Conservation (phyloP, 768 basidiomycete genomes). For the Crepidotus variabilis region DNA sequence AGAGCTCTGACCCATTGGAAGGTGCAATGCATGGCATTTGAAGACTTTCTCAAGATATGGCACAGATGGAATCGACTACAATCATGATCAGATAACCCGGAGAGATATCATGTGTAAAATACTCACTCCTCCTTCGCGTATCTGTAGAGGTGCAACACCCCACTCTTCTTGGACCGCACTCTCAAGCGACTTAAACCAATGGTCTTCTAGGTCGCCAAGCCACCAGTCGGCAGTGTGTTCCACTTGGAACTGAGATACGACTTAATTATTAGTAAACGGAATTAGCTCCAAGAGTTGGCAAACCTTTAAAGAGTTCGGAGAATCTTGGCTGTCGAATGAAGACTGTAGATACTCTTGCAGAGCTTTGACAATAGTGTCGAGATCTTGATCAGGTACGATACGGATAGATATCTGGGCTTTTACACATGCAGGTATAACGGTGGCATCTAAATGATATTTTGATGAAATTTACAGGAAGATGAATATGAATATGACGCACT, state of each 20-base stretch:
- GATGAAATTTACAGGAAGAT: not conserved
- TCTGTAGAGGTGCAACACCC: conserved; percentile 80
- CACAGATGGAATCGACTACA: conserved; percentile 88
- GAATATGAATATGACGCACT: conserved; percentile 41
- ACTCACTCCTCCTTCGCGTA: conserved; percentile 90
- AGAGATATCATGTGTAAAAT: not conserved
- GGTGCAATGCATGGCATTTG: conserved; percentile 82
- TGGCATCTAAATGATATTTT: conserved; percentile 50
- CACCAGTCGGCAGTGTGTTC: conserved; percentile 93
- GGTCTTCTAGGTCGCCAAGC: conserved; percentile 83
- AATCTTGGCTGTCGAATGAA: conserved; percentile 57
- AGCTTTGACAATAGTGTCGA: conserved; percentile 61
- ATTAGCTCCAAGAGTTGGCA: not conserved
- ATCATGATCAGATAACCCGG: conserved; percentile 1
- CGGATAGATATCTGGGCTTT: conserved; percentile 86
- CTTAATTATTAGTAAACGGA: not conserved
- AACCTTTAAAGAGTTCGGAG: conserved; percentile 74
- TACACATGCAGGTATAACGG: conserved; percentile 85
- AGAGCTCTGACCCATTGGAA: conserved; percentile 91
- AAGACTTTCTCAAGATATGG: conserved; percentile 94
- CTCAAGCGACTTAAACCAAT: conserved; percentile 86
- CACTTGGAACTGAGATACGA: conserved; percentile 55
- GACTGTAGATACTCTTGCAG: conserved; percentile 55
- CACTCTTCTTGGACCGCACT: conserved; percentile 82
- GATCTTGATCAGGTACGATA: conserved; percentile 90